These are phyloP conservation scores for Zymoseptoria passerinii DNA, from an alignment of 2,329 filamentous ascomycete species.

Conservation along the genomic window DNA sequence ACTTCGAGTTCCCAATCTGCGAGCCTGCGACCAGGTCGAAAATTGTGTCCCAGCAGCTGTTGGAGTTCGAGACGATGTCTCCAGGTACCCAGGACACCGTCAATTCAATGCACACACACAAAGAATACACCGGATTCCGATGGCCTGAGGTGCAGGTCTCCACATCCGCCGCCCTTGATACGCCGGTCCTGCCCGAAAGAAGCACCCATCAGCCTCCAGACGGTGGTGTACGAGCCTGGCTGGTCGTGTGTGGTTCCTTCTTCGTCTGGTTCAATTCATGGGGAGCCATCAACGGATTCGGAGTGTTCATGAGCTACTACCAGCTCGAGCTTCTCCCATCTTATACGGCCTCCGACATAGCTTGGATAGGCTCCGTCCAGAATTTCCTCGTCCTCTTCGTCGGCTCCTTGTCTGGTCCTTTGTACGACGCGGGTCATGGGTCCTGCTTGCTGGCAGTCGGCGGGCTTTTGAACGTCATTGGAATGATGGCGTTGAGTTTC, in stretches of 20 bases:
- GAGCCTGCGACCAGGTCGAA: too few species aligned
- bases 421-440: background rate
- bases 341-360: conserved; percentile 24
- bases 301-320: background rate
- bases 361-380: conserved; percentile 34
- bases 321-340: background rate
- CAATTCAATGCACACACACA: too few species aligned
- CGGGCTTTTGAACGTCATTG: conserved; percentile 34
- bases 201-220: background rate
- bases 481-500: conserved; percentile 34
- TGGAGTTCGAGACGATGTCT: too few species aligned
- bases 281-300: conserved; percentile 1
- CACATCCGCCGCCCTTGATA: too few species aligned
- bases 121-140: too few species aligned
- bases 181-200: background rate
- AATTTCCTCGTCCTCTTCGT: conserved; percentile 36
- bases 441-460: conserved; percentile 21
- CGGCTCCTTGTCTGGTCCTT: background rate
- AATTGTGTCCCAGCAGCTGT: too few species aligned
- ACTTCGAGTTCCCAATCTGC: too few species aligned
- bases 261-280: conserved; percentile 3
- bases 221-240: conserved; percentile 1
- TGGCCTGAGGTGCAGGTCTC: too few species aligned
- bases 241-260: background rate
- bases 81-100: too few species aligned